Conservation (phyloP, 2,329 filamentous ascomycete species). For the Hypoxylon sp. region DNA sequence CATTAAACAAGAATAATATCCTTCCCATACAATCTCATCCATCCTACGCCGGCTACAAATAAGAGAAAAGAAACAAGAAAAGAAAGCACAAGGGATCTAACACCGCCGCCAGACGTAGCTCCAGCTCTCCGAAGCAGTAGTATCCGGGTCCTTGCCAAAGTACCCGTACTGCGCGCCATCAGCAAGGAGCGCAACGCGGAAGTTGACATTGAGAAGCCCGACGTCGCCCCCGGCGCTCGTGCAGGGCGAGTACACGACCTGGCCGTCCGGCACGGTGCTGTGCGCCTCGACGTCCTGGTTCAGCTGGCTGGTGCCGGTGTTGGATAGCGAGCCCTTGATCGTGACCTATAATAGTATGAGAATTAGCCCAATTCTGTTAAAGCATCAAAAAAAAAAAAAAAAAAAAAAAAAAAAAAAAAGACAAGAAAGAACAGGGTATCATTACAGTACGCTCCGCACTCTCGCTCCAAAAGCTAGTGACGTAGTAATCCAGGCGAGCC, state of each 20-base stretch:
- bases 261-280: constrained; percentile 38
- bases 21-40: neutral
- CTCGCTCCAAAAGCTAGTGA: constrained; percentile 51
- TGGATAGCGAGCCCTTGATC: constrained; percentile 43
- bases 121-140: constrained; percentile 47
- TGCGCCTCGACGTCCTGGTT: constrained; percentile 45
- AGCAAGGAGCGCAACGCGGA: constrained; percentile 49
- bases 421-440: neutral
- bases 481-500: constrained; percentile 47
- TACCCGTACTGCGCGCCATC: constrained; percentile 44
- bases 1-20: constrained; percentile 7
- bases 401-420: neutral
- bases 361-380: too few relatives aligned
- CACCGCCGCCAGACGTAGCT: constrained; percentile 50
- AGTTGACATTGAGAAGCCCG: constrained; percentile 53
- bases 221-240: constrained; percentile 45
- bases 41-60: neutral
- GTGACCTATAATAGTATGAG: constrained; percentile 42
- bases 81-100: constrained; percentile 28
- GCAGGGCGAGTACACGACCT: constrained; percentile 50
- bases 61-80: neutral
- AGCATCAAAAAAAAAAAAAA: neutral
- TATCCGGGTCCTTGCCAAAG: constrained; percentile 47
- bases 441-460: constrained; percentile 48
- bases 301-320: constrained; percentile 37